Percentiles rank a stretch among this genome's conserved stretches.
phyloP scores from a whole-genome alignment of 2,329 filamentous ascomycete genomes.

The Berkeleyomyces basicola region DNA sequence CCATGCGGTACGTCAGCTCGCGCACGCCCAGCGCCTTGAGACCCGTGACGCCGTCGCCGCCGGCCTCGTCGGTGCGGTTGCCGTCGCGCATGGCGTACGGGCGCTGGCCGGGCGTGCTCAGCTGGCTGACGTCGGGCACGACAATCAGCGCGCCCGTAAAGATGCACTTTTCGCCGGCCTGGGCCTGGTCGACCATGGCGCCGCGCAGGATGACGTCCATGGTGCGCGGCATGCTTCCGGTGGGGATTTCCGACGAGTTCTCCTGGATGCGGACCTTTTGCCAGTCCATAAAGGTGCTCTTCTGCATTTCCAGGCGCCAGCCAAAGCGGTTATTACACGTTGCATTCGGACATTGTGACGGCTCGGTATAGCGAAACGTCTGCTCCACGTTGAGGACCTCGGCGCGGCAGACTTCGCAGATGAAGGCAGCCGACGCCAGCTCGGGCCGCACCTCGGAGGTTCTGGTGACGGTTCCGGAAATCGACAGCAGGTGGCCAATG shows the following conservation, averaged over 20 bases:
- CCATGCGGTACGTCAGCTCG: slow-evolving; percentile 85
- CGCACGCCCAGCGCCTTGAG: slow-evolving; percentile 86
- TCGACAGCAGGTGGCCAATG: slow-evolving; percentile 84
- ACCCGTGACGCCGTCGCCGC: slow-evolving; percentile 70
- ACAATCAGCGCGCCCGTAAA: slow-evolving; percentile 95
- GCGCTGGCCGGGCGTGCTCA: slow-evolving; percentile 71
- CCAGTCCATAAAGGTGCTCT: slow-evolving; percentile 98
- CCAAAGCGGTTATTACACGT: slow-evolving; percentile 76
- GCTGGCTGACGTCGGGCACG: slow-evolving; percentile 88
- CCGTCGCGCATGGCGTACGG: slow-evolving; percentile 76
- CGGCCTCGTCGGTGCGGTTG: slow-evolving; percentile 60
- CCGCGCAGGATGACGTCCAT: slow-evolving; percentile 94
- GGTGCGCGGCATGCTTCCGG: slow-evolving; percentile 93
- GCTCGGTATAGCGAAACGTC: slow-evolving; percentile 93
- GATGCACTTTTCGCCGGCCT: slow-evolving; percentile 95
- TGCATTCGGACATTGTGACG: slow-evolving; percentile 80
- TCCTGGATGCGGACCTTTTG: slow-evolving; percentile 97
- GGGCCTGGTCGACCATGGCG: slow-evolving; percentile 93
- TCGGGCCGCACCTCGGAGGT: slow-evolving; percentile 95
- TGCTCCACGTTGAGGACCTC: slow-evolving; percentile 87
- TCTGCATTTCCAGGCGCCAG: slow-evolving; percentile 94
- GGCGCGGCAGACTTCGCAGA: slow-evolving; percentile 73
- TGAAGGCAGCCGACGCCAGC: slow-evolving; percentile 79
- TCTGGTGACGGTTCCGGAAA: slow-evolving; percentile 90
- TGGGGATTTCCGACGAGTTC: slow-evolving; percentile 95